phyloP scores from a whole-genome alignment of 2,329 filamentous ascomycete genomes.

The Trichoderma atrobrunneum region DNA sequence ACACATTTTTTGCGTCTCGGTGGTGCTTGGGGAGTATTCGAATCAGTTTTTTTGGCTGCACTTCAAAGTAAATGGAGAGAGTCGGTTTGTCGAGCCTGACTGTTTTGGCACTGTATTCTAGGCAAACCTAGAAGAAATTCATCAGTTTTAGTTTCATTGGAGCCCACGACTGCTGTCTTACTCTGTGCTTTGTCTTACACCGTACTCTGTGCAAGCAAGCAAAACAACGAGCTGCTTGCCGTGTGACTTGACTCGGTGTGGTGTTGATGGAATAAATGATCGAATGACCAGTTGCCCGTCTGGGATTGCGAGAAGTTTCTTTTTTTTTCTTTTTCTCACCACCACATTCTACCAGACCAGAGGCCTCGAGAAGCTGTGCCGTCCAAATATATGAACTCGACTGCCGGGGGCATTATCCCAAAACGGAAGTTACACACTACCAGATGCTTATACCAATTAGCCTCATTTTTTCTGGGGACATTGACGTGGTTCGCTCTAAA shows the following conservation, averaged over 20 bases:
- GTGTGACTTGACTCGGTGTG: not conserved
- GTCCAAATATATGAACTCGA: not conserved
- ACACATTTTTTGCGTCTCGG: not conserved
- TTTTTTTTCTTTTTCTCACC: not conserved
- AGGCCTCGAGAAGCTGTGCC: not conserved
- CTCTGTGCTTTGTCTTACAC: not conserved
- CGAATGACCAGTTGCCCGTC: not conserved
- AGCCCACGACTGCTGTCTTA: not conserved
- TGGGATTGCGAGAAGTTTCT: not conserved
- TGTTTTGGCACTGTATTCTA: not conserved
- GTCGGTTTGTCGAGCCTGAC: not conserved
- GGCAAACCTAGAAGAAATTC: not conserved
- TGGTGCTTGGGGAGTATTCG: not conserved
- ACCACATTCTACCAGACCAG: not conserved
- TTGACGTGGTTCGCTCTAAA: not conserved
- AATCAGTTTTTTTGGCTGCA: not conserved
- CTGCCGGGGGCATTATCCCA: not conserved
- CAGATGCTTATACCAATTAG: not conserved
- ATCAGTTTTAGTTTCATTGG: not conserved
- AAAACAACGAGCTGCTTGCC: not conserved
- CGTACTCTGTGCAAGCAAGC: not conserved
- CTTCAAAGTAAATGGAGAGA: not conserved
- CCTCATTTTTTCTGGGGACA: not conserved
- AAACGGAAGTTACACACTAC: conserved; percentile 1
- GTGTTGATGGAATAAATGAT: not conserved